These are phyloP conservation scores for Selenicereus undatus DNA, from an alignment of 148 eudicot genomes.

Conservation along the genomic window DNA sequence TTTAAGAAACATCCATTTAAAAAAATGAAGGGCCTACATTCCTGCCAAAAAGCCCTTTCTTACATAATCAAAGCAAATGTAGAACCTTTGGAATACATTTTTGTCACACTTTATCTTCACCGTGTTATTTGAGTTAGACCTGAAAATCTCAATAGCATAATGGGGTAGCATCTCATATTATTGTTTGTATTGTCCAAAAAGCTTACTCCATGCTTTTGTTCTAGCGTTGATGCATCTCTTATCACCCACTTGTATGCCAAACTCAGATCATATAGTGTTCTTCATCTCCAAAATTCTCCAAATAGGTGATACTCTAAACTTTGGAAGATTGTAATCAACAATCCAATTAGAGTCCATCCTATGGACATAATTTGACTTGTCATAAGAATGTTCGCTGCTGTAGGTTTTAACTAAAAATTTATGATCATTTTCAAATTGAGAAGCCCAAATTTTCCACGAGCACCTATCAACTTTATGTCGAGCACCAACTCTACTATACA, in stretches of 20 bases:
- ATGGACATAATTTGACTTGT: neutral
- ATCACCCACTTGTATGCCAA: neutral
- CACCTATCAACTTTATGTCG: neutral
- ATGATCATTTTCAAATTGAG: neutral
- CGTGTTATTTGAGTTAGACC: no score
- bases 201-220: neutral
- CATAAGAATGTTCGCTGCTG: neutral
- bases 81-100: no score
- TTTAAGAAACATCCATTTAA: no score
- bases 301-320: constrained; percentile 1
- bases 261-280: neutral
- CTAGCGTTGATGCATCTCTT: neutral
- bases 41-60: no score
- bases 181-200: constrained; percentile 5
- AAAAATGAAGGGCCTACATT: no score
- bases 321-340: neutral
- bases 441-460: constrained; percentile 1
- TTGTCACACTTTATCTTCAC: no score
- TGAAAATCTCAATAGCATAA: no score
- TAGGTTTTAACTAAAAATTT: neutral
- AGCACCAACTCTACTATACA: neutral
- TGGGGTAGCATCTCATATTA: neutral
- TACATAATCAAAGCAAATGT: no score
- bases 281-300: neutral
- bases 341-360: neutral